Percentiles rank a stretch among this genome's conserved stretches.
Conservation (phyloP, 1,284 basidiomycete genomes). For the Rhodotorula sp. region DNA sequence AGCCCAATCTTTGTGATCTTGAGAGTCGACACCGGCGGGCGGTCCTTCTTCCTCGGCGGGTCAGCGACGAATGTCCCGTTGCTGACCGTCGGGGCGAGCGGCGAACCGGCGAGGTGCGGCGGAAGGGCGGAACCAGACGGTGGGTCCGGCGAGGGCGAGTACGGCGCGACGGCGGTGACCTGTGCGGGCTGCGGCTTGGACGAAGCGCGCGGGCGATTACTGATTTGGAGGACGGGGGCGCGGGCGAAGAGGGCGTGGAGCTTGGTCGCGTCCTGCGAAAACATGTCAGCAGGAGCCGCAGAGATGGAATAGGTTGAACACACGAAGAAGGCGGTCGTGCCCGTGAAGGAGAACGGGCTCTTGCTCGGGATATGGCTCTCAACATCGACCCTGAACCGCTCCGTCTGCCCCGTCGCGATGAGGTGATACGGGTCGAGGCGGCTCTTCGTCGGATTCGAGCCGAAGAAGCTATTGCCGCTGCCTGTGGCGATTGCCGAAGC, state of each 20-base stretch:
- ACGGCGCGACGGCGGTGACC: not conserved
- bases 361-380: conserved; percentile 61
- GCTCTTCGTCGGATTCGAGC: conserved; percentile 54
- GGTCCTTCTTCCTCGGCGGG: conserved; percentile 19
- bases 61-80: conserved; percentile 30
- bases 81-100: conserved; percentile 23
- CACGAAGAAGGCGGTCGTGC: conserved; percentile 66
- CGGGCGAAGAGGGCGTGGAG: conserved; percentile 69
- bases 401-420: conserved; percentile 73
- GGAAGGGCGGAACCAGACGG: not conserved
- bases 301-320: conserved; percentile 17
- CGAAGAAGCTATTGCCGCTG: conserved; percentile 43
- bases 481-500: conserved; percentile 36
- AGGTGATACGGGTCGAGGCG: conserved; percentile 85
- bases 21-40: conserved; percentile 54
- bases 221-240: conserved; percentile 63
- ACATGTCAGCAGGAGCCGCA: not conserved
- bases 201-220: conserved; percentile 16
- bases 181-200: conserved; percentile 2
- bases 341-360: conserved; percentile 72
- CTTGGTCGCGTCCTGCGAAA: conserved; percentile 49
- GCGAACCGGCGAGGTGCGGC: conserved; percentile 23
- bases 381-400: conserved; percentile 74
- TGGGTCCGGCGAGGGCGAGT: not conserved
- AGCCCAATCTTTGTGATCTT: conserved; percentile 81